phyloP scores from a whole-genome alignment of 495 filamentous ascomycete genomes.

The Emericellopsis terricola region DNA sequence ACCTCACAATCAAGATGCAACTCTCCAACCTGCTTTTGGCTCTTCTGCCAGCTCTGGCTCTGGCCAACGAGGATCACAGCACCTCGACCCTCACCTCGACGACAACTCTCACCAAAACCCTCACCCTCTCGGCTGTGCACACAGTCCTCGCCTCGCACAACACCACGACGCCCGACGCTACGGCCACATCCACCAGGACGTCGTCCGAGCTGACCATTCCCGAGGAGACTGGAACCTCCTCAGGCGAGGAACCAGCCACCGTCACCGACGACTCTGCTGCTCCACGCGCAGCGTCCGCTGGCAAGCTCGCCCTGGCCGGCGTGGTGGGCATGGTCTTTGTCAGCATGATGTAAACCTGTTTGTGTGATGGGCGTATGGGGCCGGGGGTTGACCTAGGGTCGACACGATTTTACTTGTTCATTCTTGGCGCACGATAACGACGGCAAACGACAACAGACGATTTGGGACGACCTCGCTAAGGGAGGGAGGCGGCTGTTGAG shows the following conservation, averaged over 20 bases:
- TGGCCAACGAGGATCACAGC: constrained; percentile 12
- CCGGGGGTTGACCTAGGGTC: neutral
- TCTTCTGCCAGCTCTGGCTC: constrained; percentile 25
- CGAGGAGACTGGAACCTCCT: constrained; percentile 12
- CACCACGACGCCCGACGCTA: constrained; percentile 7
- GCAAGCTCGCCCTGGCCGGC: constrained; percentile 20
- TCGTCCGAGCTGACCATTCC: constrained; percentile 8
- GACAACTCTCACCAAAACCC: constrained; percentile 31
- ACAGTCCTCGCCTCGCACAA: constrained; percentile 11
- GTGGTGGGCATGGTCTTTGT: constrained; percentile 25
- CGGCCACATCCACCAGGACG: constrained; percentile 8
- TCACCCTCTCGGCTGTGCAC: constrained; percentile 25
- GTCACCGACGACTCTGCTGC: constrained; percentile 13
- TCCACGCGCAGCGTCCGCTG: constrained; percentile 12
- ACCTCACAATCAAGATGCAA: constrained; percentile 15
- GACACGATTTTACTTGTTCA: neutral
- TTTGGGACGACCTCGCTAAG: neutral
- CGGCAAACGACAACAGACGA: neutral
- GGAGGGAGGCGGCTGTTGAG: too few relatives aligned
- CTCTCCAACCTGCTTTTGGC: constrained; percentile 16
- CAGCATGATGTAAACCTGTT: constrained; percentile 21
- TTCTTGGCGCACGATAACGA: constrained; percentile 1
- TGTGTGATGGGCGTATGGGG: neutral
- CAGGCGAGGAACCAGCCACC: constrained; percentile 11
- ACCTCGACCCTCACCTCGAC: constrained; percentile 29